Evolutionary conservation across 371 early-diverging fungal species (phyloP).

Genomic region (Mortierella sp.): DNA sequence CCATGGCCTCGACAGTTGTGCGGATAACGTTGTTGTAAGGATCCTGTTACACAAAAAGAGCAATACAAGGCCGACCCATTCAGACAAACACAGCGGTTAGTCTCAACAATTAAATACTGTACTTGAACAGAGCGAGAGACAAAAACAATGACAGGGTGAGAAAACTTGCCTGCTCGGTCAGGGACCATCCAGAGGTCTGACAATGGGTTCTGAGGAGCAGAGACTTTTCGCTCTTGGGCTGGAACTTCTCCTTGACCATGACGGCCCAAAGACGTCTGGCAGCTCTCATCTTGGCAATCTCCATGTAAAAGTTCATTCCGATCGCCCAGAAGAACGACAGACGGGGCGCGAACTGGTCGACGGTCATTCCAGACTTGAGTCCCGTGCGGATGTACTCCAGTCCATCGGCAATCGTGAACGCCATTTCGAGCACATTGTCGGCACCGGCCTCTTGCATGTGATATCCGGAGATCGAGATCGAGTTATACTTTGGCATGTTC

Average conservation of each 20-base stretch:
- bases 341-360: slow-evolving; percentile 90
- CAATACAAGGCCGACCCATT: background rate
- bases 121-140: background rate
- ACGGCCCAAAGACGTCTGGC: slow-evolving; percentile 87
- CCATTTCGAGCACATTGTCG: slow-evolving; percentile 85
- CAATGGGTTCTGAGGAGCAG: slow-evolving; percentile 87
- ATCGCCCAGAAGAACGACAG: slow-evolving; percentile 93
- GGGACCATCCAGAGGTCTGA: slow-evolving; percentile 92
- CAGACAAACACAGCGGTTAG: background rate
- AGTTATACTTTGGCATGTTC: slow-evolving; percentile 92
- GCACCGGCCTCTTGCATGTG: slow-evolving; percentile 94
- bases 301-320: slow-evolving; percentile 96
- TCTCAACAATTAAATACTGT: background rate
- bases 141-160: background rate
- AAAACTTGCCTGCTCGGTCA: slow-evolving; percentile 79
- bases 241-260: slow-evolving; percentile 83
- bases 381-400: slow-evolving; percentile 85
- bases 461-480: slow-evolving; percentile 92
- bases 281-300: slow-evolving; percentile 91
- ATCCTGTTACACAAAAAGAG: slow-evolving; percentile 60
- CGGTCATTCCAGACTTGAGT: slow-evolving; percentile 84
- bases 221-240: slow-evolving; percentile 79
- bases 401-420: slow-evolving; percentile 91
- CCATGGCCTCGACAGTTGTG: slow-evolving; percentile 92
- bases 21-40: slow-evolving; percentile 92